Evolutionary conservation across 73 alveolate genomes (phyloP).

Genomic region (Tetrahymena borealis): DNA sequence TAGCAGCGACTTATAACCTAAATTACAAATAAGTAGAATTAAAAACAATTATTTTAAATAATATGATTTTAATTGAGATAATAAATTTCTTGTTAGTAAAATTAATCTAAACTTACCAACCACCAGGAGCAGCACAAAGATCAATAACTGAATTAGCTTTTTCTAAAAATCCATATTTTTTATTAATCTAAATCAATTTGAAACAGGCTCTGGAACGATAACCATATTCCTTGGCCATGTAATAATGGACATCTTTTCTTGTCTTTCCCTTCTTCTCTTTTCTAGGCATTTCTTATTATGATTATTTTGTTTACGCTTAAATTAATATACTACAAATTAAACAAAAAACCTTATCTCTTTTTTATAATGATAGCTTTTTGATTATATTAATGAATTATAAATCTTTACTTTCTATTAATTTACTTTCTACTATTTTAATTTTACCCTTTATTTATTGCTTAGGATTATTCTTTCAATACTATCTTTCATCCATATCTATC

Average conservation of each 20-base stretch:
- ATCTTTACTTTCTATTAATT: background rate
- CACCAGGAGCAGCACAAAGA: constrained; percentile 99
- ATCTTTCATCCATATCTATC: too few species aligned
- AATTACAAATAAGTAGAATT: background rate
- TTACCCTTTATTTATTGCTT: background rate
- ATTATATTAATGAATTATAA: background rate
- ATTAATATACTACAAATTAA: background rate
- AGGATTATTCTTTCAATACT: background rate
- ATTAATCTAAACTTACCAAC: constrained; percentile 81
- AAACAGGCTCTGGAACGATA: constrained; percentile 98
- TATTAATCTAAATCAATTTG: constrained; percentile 91
- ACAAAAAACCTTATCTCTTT: background rate
- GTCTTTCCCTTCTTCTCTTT: constrained; percentile 66
- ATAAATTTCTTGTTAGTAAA: constrained; percentile 38
- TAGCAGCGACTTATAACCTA: constrained; percentile 14
- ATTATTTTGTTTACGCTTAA: background rate
- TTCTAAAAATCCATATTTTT: constrained; percentile 84
- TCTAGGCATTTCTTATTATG: constrained; percentile 53
- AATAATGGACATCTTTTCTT: constrained; percentile 77
- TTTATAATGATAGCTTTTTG: background rate
- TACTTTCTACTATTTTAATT: background rate
- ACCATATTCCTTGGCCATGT: constrained; percentile 90
- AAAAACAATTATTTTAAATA: constrained; percentile 30
- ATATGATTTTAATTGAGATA: constrained; percentile 5
- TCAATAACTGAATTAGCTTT: constrained; percentile 91